Evolutionary conservation across 2,329 filamentous ascomycete genomes (phyloP).

Genomic region (Ophiostoma angusticollis): DNA sequence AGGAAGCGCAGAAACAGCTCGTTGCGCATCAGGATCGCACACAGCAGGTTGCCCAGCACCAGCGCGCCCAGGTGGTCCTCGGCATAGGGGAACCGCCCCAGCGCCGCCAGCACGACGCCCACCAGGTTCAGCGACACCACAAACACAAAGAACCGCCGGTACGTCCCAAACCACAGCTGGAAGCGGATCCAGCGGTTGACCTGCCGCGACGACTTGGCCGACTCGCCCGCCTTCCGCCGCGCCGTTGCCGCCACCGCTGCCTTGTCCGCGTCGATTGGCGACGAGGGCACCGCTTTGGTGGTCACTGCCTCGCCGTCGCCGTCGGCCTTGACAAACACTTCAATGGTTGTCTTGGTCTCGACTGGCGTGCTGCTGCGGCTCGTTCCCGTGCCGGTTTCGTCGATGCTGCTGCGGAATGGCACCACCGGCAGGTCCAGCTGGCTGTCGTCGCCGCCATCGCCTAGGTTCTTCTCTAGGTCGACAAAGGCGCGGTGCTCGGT

Average conservation of each 20-base stretch:
- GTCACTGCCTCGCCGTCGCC: too few species aligned
- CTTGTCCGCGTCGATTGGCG: too few species aligned
- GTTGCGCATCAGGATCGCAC: slow-evolving; percentile 27
- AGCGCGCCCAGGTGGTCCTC: slow-evolving; percentile 26
- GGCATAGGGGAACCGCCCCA: slow-evolving; percentile 24
- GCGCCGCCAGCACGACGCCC: slow-evolving; percentile 23
- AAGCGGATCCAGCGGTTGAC: slow-evolving; percentile 24
- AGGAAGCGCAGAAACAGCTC: slow-evolving; percentile 26
- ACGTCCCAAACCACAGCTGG: slow-evolving; percentile 28
- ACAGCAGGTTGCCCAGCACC: slow-evolving; percentile 27
- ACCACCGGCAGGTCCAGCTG: too few species aligned
- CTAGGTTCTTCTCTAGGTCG: slow-evolving; percentile 4
- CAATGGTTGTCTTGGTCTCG: too few species aligned
- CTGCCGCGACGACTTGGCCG: not conserved
- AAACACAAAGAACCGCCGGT: slow-evolving; percentile 27
- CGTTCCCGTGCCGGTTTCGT: too few species aligned
- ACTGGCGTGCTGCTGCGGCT: too few species aligned
- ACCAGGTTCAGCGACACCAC: slow-evolving; percentile 23
- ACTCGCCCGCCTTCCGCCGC: not conserved
- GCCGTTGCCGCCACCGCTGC: too few species aligned
- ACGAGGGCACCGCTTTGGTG: too few species aligned
- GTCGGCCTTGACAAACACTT: too few species aligned
- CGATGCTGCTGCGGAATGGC: too few species aligned
- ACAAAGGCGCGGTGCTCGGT: too few species aligned
- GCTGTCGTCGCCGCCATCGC: not conserved